Evolutionary conservation across 169 alveolate genomes (phyloP).

Genomic region (Besnoitia besnoiti): DNA sequence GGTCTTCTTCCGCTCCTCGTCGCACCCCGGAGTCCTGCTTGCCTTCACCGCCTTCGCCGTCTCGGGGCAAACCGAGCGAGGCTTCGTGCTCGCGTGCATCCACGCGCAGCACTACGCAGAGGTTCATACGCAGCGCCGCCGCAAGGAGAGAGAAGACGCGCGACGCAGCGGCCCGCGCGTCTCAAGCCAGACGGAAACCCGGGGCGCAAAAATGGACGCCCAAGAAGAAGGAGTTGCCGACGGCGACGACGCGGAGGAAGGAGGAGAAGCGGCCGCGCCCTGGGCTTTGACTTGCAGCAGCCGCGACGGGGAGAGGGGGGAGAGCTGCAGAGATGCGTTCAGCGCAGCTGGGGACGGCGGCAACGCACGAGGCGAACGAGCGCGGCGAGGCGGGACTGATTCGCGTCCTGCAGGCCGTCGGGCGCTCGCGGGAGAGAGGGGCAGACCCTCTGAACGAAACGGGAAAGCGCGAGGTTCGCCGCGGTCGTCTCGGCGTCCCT

Average conservation of each 20-base stretch:
- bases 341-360: background rate
- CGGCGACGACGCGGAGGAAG: background rate
- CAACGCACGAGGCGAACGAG: background rate
- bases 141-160: background rate
- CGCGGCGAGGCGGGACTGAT: background rate
- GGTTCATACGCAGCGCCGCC: background rate
- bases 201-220: background rate
- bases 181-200: background rate
- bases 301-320: background rate
- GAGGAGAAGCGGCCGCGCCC: background rate
- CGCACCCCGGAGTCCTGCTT: constrained; percentile 15
- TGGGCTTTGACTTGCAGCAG: background rate
- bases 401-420: background rate
- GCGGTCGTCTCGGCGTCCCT: no score
- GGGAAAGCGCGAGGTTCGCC: no score
- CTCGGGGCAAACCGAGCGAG: background rate
- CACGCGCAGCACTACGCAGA: constrained; percentile 42
- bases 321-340: background rate
- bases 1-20: background rate
- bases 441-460: background rate
- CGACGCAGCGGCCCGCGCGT: background rate
- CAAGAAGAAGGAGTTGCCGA: background rate
- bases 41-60: constrained; percentile 43
- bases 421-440: background rate
- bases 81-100: constrained; percentile 37